Conservation (phyloP, 495 filamentous ascomycete genomes). For the Saxophila tyrrhenica region DNA sequence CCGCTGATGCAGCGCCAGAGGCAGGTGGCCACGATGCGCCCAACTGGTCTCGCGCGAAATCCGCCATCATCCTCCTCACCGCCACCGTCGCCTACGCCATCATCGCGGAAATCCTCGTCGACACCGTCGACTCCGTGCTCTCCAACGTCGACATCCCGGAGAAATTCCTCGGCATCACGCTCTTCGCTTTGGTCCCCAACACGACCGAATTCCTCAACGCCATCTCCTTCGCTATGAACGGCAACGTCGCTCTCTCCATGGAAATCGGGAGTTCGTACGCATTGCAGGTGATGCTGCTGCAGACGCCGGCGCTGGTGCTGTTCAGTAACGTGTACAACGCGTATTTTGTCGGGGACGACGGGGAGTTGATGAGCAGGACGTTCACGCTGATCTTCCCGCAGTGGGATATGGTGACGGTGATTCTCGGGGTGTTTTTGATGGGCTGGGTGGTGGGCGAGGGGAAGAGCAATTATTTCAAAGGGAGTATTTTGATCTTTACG, state of each 20-base stretch:
- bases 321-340: constrained; percentile 61
- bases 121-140: constrained; percentile 90
- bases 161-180: constrained; percentile 94
- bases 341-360: constrained; percentile 30
- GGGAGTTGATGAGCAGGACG: constrained; percentile 57
- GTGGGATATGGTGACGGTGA: constrained; percentile 98
- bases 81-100: constrained; percentile 90
- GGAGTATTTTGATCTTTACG: constrained; percentile 83
- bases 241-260: constrained; percentile 98
- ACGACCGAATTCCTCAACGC: constrained; percentile 98
- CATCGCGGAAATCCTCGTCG: constrained; percentile 92
- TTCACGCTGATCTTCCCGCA: constrained; percentile 95
- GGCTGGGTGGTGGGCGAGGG: constrained; percentile 98
- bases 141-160: constrained; percentile 85
- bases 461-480: constrained; percentile 90
- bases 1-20: not conserved
- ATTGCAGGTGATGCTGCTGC: constrained; percentile 91
- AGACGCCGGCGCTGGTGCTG: constrained; percentile 85
- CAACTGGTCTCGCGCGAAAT: constrained; percentile 91
- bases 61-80: constrained; percentile 73
- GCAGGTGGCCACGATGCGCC: constrained; percentile 90
- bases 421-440: constrained; percentile 91
- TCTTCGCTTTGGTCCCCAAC: constrained; percentile 95
- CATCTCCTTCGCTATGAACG: constrained; percentile 99
- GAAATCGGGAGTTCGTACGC: constrained; percentile 98